Evolutionary conservation across 306 rosid species (phyloP), one percentile per base, ranked within the genome.

Genomic region (Medicago lupulina): DNA sequence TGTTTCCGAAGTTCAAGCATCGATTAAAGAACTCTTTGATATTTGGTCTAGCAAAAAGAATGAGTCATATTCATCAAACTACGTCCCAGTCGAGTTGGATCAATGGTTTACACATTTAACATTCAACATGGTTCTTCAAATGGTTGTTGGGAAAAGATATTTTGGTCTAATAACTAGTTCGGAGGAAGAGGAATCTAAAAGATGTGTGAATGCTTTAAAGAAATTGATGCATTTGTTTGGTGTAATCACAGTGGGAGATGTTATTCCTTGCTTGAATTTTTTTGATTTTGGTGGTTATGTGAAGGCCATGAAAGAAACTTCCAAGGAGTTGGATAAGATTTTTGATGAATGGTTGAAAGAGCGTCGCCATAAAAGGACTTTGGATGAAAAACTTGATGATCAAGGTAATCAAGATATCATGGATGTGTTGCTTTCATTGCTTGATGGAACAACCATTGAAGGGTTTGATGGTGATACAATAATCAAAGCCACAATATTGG

Each of bases 301-400:
- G 62, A 82, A 72, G 67, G 82, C 76, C 4, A 82, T 82, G 82
- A 82, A 73, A 1, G 4, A 44, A 62, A 74, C 43, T 7, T 65
- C 34, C 0, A 74, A 78, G 38, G 65, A 78, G 0, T 16, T 78
- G 50, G 83, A 83, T 0, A 0, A 5, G 0, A 1, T 83, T 8
- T 0, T 74, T 15, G 1, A 13, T 39, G 77, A 69, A 16, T 68
- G 65, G 83, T 68, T 82, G 41, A 72, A 50, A 16, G 80, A 82
- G 28, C 80, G 40, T 3, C 14, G 25, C 12, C 9, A 13, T 1
- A 17, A n/a, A 7, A 78, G 5, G 13, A 17, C 1, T 64, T 38
- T 55, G 1, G 40, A 28, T 50, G 77, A 31, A 0, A 43, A 18
- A 1, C 11, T 17, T 54, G 44, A 38, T 16, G 1, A 25, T 13